A percentile compares a stretch with the other conserved stretches of the same genome.
Evolutionary conservation across 2,329 filamentous ascomycete species (phyloP).

Genomic region (Ophiosphaerella korrae): DNA sequence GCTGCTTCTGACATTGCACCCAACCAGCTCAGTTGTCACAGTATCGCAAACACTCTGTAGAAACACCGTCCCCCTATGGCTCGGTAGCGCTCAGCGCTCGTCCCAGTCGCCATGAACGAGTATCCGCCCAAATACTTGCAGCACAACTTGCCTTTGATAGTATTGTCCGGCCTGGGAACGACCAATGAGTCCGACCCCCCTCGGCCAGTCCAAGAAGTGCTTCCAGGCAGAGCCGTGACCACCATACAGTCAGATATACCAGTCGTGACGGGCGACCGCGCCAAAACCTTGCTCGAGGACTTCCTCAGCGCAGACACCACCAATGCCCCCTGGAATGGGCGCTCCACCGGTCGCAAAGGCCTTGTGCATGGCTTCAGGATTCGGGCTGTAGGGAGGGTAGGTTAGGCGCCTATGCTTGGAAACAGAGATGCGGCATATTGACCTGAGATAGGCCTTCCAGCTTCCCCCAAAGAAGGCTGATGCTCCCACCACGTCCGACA

Average conservation of each 20-base stretch:
- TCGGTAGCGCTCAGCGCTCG: slow-evolving; percentile 31
- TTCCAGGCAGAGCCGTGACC: slow-evolving; percentile 56
- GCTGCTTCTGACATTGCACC: too few species aligned
- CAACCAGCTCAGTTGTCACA: neutral
- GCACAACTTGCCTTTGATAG: slow-evolving; percentile 83
- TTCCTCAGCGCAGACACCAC: slow-evolving; percentile 70
- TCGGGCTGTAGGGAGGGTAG: slow-evolving; percentile 79
- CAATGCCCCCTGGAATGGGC: slow-evolving; percentile 68
- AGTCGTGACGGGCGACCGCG: slow-evolving; percentile 67
- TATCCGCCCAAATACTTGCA: slow-evolving; percentile 80
- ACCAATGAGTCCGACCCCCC: slow-evolving; percentile 42
- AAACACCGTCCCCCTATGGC: slow-evolving; percentile 25
- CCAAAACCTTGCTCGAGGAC: slow-evolving; percentile 67
- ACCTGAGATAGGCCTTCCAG: slow-evolving; percentile 55
- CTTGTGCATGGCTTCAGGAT: slow-evolving; percentile 67
- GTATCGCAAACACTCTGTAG: slow-evolving; percentile 3
- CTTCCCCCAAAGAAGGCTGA: slow-evolving; percentile 68
- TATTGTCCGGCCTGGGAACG: slow-evolving; percentile 74
- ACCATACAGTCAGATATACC: slow-evolving; percentile 74
- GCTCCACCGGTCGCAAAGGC: slow-evolving; percentile 55
- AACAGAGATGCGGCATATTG: slow-evolving; percentile 18
- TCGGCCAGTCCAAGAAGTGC: slow-evolving; percentile 51
- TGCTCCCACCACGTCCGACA: slow-evolving; percentile 58
- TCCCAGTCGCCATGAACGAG: slow-evolving; percentile 67
- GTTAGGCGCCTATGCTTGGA: slow-evolving; percentile 50